A percentile compares a stretch with the other conserved stretches of the same genome.
Conservation (phyloP, 2,329 filamentous ascomycete genomes). For the Colletotrichum higginsianum region DNA sequence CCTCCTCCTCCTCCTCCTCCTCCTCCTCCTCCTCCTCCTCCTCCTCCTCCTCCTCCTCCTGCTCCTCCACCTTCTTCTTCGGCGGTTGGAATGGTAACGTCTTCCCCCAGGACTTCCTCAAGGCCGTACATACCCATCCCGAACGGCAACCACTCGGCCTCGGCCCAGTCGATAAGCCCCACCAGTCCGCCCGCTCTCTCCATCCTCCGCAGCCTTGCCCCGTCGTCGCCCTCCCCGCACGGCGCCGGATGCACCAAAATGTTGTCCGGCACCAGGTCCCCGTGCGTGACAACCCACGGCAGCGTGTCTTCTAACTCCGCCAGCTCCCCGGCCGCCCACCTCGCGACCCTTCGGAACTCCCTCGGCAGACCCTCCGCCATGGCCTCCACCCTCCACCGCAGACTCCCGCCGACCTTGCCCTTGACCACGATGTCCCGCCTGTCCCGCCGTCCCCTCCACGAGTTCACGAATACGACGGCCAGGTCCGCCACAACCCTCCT, state of each 20-base stretch:
- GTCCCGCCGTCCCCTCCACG: slow-evolving; percentile 50
- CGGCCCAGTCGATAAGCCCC: slow-evolving; percentile 76
- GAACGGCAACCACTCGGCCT: slow-evolving; percentile 73
- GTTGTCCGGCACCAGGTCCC: slow-evolving; percentile 72
- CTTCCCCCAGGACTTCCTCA: slow-evolving; percentile 70
- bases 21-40: too few relatives aligned
- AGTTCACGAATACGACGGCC: slow-evolving; percentile 56
- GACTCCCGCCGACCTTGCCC: slow-evolving; percentile 57
- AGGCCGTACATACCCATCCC: slow-evolving; percentile 73
- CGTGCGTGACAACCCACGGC: slow-evolving; percentile 72
- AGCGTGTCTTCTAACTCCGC: slow-evolving; percentile 56
- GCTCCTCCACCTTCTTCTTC: neutral
- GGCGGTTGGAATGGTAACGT: slow-evolving; percentile 42
- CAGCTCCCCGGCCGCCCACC: slow-evolving; percentile 48
- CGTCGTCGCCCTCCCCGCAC: neutral
- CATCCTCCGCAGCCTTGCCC: neutral
- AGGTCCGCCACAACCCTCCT: slow-evolving; percentile 57
- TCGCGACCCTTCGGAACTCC: slow-evolving; percentile 47
- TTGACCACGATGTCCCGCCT: slow-evolving; percentile 36
- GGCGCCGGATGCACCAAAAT: slow-evolving; percentile 63
- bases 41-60: too few relatives aligned
- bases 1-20: too few relatives aligned
- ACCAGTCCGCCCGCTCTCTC: slow-evolving; percentile 57
- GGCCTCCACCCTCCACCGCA: slow-evolving; percentile 55
- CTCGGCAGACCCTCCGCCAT: slow-evolving; percentile 55